A percentile compares a stretch with the other conserved stretches of the same genome.
These are phyloP conservation scores for Mrakia frigida DNA, from an alignment of 768 basidiomycete species.

Conservation along the genomic window DNA sequence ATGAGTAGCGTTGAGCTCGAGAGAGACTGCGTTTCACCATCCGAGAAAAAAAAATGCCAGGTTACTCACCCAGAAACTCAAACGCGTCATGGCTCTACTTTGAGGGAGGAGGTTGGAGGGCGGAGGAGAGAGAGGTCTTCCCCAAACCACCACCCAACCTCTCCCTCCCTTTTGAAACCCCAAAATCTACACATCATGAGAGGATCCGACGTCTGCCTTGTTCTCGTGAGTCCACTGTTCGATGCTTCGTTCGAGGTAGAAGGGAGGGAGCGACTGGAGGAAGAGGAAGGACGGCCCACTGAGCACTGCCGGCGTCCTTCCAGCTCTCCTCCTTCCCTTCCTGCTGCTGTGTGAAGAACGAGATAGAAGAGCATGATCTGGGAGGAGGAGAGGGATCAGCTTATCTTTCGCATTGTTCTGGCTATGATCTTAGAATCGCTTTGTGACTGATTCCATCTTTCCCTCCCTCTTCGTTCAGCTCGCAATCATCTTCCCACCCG, in stretches of 20 bases:
- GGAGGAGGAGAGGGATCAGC: too few species aligned
- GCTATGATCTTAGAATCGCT: too few species aligned
- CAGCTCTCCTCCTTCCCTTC: not conserved
- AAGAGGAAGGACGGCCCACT: too few species aligned
- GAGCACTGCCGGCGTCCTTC: not conserved
- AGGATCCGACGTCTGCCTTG: not conserved
- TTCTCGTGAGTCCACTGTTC: not conserved
- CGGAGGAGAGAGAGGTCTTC: not conserved
- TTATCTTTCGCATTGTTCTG: too few species aligned
- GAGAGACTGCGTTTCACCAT: too few species aligned
- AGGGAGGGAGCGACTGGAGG: not conserved
- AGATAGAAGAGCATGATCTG: too few species aligned
- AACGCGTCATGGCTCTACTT: too few species aligned
- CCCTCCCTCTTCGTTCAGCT: not conserved
- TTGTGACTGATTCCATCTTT: not conserved
- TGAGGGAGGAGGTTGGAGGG: too few species aligned
- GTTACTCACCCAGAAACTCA: too few species aligned
- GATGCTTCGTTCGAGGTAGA: not conserved
- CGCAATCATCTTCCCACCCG: conserved; percentile 24
- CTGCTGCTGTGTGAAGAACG: too few species aligned
- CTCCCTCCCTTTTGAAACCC: not conserved
- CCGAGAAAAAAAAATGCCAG: too few species aligned
- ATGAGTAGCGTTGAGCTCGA: too few species aligned
- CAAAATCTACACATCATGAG: not conserved
- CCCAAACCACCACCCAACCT: not conserved